Evolutionary conservation across 2,329 filamentous ascomycete species (phyloP).

Genomic region (Trichophyton equinum): DNA sequence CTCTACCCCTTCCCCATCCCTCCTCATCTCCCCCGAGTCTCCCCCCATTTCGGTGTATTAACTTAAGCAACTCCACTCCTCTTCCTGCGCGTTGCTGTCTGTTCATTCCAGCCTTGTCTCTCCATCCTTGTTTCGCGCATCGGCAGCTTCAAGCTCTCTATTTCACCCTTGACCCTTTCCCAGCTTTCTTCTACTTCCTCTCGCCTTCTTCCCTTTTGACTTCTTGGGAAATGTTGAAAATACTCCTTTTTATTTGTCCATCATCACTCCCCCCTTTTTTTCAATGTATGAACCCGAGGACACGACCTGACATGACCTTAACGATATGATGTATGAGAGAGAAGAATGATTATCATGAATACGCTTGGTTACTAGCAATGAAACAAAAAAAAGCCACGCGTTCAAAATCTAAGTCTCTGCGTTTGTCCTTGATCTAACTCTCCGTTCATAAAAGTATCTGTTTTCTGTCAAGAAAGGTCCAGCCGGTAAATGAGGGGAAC

Average conservation of each 20-base stretch:
- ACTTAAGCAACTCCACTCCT: background rate
- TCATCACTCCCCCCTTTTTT: background rate
- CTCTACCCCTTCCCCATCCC: background rate
- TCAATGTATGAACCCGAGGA: slow-evolving; percentile 6
- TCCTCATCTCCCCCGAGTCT: background rate
- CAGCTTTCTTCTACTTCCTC: slow-evolving; percentile 4
- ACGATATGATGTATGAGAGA: slow-evolving; percentile 5
- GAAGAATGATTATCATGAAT: slow-evolving; percentile 4
- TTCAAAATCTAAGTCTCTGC: too few species aligned
- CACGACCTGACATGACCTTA: slow-evolving; percentile 5
- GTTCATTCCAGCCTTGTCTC: slow-evolving; percentile 20
- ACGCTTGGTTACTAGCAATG: background rate
- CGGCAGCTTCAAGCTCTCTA: background rate
- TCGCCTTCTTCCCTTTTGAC: slow-evolving; percentile 9
- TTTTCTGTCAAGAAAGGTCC: too few species aligned
- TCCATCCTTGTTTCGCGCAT: background rate
- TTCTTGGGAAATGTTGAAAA: slow-evolving; percentile 3
- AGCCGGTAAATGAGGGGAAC: too few species aligned
- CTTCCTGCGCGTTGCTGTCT: slow-evolving; percentile 14
- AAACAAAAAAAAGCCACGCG: background rate
- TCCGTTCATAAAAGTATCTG: too few species aligned
- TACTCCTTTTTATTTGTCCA: slow-evolving; percentile 1
- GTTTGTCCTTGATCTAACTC: too few species aligned
- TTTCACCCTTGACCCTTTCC: background rate
- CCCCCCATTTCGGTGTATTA: slow-evolving; percentile 1